Percentiles rank a stretch among this genome's conserved stretches.
phyloP scores from a whole-genome alignment of 306 rosid species.

The Dryas octopetala region DNA sequence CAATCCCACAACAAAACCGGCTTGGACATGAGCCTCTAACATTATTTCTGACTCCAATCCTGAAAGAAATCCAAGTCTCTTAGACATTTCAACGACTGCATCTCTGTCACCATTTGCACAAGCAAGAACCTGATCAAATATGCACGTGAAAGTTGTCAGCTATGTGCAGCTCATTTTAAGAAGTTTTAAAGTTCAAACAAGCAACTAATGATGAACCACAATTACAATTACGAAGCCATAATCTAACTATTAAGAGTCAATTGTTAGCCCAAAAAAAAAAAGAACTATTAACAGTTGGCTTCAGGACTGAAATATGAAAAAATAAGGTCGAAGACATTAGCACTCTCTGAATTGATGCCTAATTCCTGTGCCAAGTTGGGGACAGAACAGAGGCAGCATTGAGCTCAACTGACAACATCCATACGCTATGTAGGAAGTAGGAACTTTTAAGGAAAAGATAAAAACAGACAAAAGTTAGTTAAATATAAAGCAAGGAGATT shows the following conservation, averaged over 20 bases:
- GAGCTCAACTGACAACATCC: too few species aligned
- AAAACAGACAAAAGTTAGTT: constrained; percentile 3
- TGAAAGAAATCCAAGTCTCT: constrained; percentile 82
- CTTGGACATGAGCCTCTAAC: constrained; percentile 94
- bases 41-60: constrained; percentile 86
- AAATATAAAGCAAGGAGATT: constrained; percentile 26
- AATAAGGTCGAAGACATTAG: not conserved
- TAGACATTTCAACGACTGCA: constrained; percentile 81
- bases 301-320: not conserved
- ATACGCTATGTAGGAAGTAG: not conserved
- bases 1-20: constrained; percentile 90
- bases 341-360: not conserved
- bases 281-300: not conserved
- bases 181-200: not conserved
- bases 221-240: not conserved
- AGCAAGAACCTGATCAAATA: constrained; percentile 66
- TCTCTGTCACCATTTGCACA: constrained; percentile 74
- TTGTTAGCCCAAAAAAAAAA: not conserved
- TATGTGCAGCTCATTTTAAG: constrained; percentile 13
- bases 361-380: not conserved
- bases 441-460: constrained; percentile 16
- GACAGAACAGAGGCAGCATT: not conserved
- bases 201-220: not conserved
- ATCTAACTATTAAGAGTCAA: not conserved
- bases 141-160: constrained; percentile 5